Percentiles rank a stretch among this genome's conserved stretches.
Evolutionary conservation across 768 basidiomycete species (phyloP).

Genomic region (Boletus patriciae): DNA sequence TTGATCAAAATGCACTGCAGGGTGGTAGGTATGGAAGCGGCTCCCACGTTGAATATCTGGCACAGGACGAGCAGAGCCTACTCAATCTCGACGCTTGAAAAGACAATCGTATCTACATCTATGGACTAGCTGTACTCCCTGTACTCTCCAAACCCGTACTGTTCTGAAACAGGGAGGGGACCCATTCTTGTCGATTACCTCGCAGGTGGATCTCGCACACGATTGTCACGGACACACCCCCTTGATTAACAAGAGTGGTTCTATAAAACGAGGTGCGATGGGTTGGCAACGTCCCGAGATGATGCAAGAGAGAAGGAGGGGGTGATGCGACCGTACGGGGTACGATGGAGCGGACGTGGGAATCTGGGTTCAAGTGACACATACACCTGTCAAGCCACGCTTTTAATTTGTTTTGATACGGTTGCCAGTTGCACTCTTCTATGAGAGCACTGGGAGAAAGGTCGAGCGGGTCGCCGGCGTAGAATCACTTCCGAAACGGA

Average conservation of each 20-base stretch:
- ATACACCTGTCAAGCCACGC: too few relatives aligned
- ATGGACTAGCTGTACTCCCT: neutral
- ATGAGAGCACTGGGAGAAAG: neutral
- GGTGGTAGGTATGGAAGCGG: neutral
- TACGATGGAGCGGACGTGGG: too few relatives aligned
- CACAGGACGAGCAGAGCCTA: too few relatives aligned
- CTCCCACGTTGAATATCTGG: neutral
- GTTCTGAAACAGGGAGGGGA: neutral
- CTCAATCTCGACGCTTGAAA: too few relatives aligned
- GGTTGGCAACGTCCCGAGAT: neutral
- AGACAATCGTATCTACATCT: neutral
- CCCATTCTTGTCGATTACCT: neutral
- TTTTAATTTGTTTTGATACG: too few relatives aligned
- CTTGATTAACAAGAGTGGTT: neutral
- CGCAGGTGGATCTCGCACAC: neutral
- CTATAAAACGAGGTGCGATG: neutral
- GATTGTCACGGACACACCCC: neutral
- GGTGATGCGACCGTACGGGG: too few relatives aligned
- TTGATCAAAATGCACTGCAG: neutral
- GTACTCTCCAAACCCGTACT: too few relatives aligned
- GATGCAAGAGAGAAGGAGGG: neutral
- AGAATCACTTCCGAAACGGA: constrained; percentile 1
- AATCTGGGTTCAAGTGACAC: too few relatives aligned
- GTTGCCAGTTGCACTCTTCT: neutral
- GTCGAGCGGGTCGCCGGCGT: neutral